Conservation (phyloP, 108 stramenopile species). For the Parmales sp. region DNA sequence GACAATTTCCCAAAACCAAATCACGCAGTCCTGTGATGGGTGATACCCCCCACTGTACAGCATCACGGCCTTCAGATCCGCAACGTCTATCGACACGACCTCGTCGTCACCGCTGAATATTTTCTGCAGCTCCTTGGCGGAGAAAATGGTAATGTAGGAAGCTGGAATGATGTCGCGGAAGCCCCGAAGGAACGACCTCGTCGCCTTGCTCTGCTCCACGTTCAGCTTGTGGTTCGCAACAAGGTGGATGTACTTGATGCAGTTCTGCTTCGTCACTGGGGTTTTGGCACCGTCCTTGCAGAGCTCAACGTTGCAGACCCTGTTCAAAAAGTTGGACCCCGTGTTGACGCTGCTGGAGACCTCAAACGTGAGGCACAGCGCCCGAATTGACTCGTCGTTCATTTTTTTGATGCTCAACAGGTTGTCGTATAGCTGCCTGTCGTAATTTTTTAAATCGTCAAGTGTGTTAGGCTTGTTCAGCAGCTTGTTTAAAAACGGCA, state of each 20-base stretch:
- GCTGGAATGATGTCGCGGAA: constrained; percentile 91
- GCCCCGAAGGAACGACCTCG: constrained; percentile 81
- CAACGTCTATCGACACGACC: constrained; percentile 75
- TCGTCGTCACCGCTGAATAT: constrained; percentile 88
- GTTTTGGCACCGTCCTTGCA: constrained; percentile 65
- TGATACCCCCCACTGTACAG: constrained; percentile 89
- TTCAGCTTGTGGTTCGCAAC: constrained; percentile 87
- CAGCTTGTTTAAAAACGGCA: constrained; percentile 78
- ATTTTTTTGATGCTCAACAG: constrained; percentile 62
- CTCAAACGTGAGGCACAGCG: constrained; percentile 74
- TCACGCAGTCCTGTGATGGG: constrained; percentile 77
- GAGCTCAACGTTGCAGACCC: constrained; percentile 44
- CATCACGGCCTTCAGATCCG: constrained; percentile 60
- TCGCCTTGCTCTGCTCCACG: constrained; percentile 60
- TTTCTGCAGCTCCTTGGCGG: constrained; percentile 86
- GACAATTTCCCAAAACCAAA: constrained; percentile 78
- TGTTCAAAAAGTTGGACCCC: constrained; percentile 4
- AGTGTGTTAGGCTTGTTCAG: constrained; percentile 73
- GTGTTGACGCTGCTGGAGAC: constrained; percentile 23
- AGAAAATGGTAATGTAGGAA: constrained; percentile 86
- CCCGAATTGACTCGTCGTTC: constrained; percentile 46
- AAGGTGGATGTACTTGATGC: constrained; percentile 80
- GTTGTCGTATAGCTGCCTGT: constrained; percentile 77
- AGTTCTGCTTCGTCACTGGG: constrained; percentile 74
- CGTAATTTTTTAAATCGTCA: constrained; percentile 90